A percentile compares a stretch with the other conserved stretches of the same genome.
phyloP scores from a whole-genome alignment of 73 alveolate species.

The Uronychia setigera region DNA sequence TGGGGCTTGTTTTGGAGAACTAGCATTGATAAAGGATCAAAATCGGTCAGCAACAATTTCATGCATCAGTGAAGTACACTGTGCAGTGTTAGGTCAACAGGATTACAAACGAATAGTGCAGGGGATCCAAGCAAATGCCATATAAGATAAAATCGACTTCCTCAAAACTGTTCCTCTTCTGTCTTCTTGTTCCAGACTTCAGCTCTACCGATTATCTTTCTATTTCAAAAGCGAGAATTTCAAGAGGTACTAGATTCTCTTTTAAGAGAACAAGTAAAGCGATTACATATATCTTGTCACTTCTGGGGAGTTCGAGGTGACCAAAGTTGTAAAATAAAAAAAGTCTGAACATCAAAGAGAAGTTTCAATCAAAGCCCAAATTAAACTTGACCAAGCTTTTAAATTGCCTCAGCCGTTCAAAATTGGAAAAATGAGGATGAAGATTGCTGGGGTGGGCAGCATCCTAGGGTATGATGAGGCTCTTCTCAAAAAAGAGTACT shows the following conservation, averaged over 20 bases:
- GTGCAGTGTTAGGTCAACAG: not conserved
- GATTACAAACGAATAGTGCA: not conserved
- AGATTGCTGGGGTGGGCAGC: not conserved
- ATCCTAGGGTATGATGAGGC: not conserved
- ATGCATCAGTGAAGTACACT: not conserved
- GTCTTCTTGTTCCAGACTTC: not conserved
- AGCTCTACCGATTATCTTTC: not conserved
- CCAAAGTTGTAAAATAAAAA: not conserved
- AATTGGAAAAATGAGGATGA: not conserved
- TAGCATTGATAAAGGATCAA: not conserved
- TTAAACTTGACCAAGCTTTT: not conserved
- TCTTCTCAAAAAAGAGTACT: not conserved
- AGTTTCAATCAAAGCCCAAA: not conserved
- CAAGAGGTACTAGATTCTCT: not conserved
- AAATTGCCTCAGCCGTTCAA: not conserved
- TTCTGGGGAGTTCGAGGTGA: not conserved
- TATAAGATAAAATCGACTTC: not conserved
- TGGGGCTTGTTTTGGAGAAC: not conserved
- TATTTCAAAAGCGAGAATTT: not conserved
- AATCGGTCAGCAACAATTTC: not conserved
- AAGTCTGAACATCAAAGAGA: not conserved
- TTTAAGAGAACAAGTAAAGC: not conserved
- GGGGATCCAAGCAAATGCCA: not conserved
- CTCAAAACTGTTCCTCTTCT: not conserved
- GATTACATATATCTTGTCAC: not conserved